These are phyloP conservation scores for Leccinum angustisporum DNA, from an alignment of 1,284 basidiomycete genomes.

Conservation along the genomic window DNA sequence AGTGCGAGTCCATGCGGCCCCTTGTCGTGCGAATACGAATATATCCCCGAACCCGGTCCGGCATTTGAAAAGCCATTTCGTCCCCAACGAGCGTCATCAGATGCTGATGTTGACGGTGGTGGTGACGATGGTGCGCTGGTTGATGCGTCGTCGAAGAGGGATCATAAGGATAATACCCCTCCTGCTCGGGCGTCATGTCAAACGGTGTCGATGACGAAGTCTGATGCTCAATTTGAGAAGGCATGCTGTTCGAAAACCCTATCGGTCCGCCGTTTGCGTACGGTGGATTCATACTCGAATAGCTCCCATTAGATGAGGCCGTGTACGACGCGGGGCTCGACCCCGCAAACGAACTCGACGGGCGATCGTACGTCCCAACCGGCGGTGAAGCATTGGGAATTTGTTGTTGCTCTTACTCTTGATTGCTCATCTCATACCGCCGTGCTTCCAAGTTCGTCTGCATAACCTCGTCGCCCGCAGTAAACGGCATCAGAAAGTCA, in stretches of 20 bases:
- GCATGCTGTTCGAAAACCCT: not conserved
- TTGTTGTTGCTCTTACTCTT: slow-evolving; percentile 11
- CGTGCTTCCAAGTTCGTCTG: slow-evolving; percentile 21
- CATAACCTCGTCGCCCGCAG: slow-evolving; percentile 20
- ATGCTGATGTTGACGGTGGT: not conserved
- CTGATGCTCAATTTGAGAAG: not conserved
- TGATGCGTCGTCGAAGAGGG: not conserved
- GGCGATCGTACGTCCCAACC: slow-evolving; percentile 22
- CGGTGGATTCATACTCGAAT: slow-evolving; percentile 29
- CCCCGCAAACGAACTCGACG: slow-evolving; percentile 23
- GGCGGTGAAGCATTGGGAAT: slow-evolving; percentile 11
- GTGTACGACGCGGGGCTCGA: slow-evolving; percentile 30
- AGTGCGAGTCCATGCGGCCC: not conserved
- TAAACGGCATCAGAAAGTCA: slow-evolving; percentile 30
- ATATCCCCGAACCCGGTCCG: not conserved
- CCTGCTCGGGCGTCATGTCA: not conserved
- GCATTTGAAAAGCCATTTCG: not conserved
- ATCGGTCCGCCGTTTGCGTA: slow-evolving; percentile 22
- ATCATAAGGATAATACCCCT: not conserved
- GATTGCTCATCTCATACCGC: slow-evolving; percentile 25
- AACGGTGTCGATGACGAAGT: not conserved
- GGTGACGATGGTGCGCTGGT: not conserved
- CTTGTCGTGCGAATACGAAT: not conserved
- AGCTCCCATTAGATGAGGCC: slow-evolving; percentile 25
- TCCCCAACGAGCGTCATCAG: not conserved